phyloP scores from a whole-genome alignment of 176 grass and related monocot species.

The Rhipidocladum racemiflorum region DNA sequence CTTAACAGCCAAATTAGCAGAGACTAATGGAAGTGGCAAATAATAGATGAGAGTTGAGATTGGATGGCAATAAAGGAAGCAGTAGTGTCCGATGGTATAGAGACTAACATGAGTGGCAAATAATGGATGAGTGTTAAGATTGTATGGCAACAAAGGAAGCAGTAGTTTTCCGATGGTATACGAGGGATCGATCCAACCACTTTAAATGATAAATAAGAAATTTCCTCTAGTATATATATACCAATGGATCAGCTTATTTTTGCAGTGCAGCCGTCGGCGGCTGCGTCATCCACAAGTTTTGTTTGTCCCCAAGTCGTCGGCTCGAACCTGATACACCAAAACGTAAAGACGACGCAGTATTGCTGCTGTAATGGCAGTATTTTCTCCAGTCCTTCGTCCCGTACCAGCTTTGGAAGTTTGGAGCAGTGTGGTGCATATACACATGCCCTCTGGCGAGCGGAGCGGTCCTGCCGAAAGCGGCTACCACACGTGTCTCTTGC shows the following conservation, averaged over 20 bases:
- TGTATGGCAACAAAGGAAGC: too few species aligned
- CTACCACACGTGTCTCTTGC: conserved; percentile 38
- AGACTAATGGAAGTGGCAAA: too few species aligned
- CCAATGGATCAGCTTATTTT: not conserved
- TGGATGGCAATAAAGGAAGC: too few species aligned
- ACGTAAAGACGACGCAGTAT: not conserved
- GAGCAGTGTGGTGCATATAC: not conserved
- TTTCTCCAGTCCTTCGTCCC: conserved; percentile 1
- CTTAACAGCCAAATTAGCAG: too few species aligned
- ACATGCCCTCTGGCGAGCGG: conserved; percentile 4
- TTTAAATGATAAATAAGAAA: too few species aligned
- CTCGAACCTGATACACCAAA: not conserved
- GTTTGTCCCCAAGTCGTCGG: not conserved
- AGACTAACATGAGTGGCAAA: too few species aligned
- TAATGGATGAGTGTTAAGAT: too few species aligned
- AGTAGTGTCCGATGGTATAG: too few species aligned
- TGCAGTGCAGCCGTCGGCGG: not conserved
- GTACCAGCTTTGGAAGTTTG: conserved; percentile 3
- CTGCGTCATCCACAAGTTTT: not conserved
- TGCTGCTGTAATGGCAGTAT: not conserved
- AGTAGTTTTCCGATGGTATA: too few species aligned
- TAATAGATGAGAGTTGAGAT: too few species aligned
- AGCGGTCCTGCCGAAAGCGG: conserved; percentile 38
- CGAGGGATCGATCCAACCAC: too few species aligned
- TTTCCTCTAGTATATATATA: too few species aligned